A percentile compares a stretch with the other conserved stretches of the same genome.
Conservation (phyloP, 129 eudicot genomes). For the Flaveria ramosissima region DNA sequence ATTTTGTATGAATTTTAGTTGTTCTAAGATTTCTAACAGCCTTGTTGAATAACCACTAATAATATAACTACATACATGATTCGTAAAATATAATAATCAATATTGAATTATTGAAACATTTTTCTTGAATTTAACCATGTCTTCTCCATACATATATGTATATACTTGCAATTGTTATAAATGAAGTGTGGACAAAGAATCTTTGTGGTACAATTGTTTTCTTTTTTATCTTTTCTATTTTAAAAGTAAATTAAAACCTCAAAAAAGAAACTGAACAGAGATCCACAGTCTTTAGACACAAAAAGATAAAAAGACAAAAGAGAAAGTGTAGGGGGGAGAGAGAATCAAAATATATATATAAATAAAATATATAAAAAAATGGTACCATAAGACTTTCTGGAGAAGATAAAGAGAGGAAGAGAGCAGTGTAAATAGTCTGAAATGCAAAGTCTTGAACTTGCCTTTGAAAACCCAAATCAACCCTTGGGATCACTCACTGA, state of each 20-base stretch:
- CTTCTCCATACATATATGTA: neutral
- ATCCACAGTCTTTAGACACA: conserved; percentile 27
- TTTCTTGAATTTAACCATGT: conserved; percentile 20
- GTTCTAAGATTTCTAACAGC: neutral
- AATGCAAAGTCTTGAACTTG: conserved; percentile 80
- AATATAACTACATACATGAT: neutral
- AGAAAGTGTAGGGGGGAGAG: conserved; percentile 23
- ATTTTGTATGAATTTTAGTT: neutral
- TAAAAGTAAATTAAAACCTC: neutral
- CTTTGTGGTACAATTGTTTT: conserved; percentile 33
- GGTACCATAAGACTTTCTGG: conserved; percentile 57
- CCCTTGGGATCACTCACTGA: conserved; percentile 35
- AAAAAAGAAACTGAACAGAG: conserved; percentile 15
- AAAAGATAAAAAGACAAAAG: conserved; percentile 41
- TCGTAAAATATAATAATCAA: neutral
- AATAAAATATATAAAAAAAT: conserved; percentile 27
- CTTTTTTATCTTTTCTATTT: neutral
- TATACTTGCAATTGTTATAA: neutral
- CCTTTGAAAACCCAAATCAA: conserved; percentile 49
- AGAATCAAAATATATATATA: conserved; percentile 12
- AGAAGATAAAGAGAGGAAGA: conserved; percentile 57
- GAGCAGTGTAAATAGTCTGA: conserved; percentile 87
- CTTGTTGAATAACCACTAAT: neutral
- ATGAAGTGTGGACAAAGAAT: conserved; percentile 26
- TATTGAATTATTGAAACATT: conserved; percentile 1